phyloP scores from a whole-genome alignment of 208 protist species.

The Crithidia expoeki region DNA sequence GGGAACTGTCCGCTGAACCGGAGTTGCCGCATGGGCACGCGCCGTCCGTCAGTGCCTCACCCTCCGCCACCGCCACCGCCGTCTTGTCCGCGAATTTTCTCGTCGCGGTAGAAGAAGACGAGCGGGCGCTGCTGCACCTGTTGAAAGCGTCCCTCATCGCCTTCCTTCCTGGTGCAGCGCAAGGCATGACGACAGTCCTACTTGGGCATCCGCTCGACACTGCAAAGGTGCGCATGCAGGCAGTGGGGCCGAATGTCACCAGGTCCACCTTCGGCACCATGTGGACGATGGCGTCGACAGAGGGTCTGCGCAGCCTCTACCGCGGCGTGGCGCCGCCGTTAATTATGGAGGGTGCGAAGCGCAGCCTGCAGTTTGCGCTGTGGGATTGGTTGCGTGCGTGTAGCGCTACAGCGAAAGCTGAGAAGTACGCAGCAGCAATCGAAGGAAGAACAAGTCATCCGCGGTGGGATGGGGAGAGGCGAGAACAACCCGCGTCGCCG shows the following conservation, averaged over 20 bases:
- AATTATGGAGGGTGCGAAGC: constrained; percentile 81
- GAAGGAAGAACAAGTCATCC: too few species aligned
- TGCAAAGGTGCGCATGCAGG: constrained; percentile 90
- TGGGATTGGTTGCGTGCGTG: constrained; percentile 67
- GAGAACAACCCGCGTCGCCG: neutral
- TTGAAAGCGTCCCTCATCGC: constrained; percentile 27
- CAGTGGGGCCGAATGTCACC: constrained; percentile 48
- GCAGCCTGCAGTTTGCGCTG: constrained; percentile 84
- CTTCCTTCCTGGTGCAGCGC: constrained; percentile 78
- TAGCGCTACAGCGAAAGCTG: neutral
- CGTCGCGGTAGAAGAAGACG: constrained; percentile 1
- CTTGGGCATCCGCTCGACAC: constrained; percentile 90
- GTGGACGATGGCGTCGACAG: constrained; percentile 52
- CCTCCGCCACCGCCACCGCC: neutral
- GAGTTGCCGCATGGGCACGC: neutral
- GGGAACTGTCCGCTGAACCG: neutral
- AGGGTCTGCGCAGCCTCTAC: constrained; percentile 82
- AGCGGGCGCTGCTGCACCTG: constrained; percentile 9
- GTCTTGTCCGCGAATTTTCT: neutral
- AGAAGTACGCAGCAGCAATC: neutral
- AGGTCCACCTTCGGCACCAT: constrained; percentile 59
- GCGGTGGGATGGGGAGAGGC: too few species aligned
- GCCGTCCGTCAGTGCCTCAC: neutral
- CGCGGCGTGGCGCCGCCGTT: constrained; percentile 78
- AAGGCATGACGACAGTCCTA: constrained; percentile 68